Evolutionary conservation across 768 basidiomycete genomes (phyloP).

Genomic region (Pleurotus sapidus): DNA sequence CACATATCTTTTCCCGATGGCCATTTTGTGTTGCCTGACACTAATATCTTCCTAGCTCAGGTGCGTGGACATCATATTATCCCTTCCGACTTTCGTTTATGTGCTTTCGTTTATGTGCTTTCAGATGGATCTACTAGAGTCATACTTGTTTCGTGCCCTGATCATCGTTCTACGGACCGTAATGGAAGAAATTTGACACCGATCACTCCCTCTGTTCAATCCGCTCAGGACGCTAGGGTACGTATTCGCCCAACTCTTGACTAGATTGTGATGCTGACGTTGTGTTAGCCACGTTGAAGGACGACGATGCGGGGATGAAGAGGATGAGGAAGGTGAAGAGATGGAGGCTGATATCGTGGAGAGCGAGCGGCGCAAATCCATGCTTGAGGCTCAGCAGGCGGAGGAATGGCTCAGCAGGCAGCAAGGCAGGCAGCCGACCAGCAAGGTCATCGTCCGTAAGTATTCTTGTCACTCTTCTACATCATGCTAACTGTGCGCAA

Average conservation of each 20-base stretch:
- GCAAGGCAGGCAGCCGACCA: slow-evolving; percentile 83
- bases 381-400: slow-evolving; percentile 34
- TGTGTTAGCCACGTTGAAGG: slow-evolving; percentile 68
- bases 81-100: too few relatives aligned
- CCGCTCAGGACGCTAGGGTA: slow-evolving; percentile 91
- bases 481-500: slow-evolving; percentile 58
- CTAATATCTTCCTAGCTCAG: slow-evolving; percentile 92
- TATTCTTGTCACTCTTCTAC: slow-evolving; percentile 62
- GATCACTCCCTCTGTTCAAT: slow-evolving; percentile 90
- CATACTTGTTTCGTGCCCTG: slow-evolving; percentile 67
- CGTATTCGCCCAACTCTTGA: slow-evolving; percentile 13
- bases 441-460: slow-evolving; percentile 85
- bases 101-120: not conserved
- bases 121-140: slow-evolving; percentile 94
- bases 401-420: slow-evolving; percentile 24
- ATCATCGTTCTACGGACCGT: slow-evolving; percentile 94
- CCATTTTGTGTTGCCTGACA: slow-evolving; percentile 89
- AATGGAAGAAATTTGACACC: slow-evolving; percentile 92
- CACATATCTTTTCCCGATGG: slow-evolving; percentile 62
- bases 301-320: slow-evolving; percentile 87
- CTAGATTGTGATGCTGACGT: slow-evolving; percentile 18
- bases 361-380: slow-evolving; percentile 38
- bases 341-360: not conserved
- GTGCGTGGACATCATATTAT: slow-evolving; percentile 35
- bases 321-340: slow-evolving; percentile 42